Evolutionary conservation across 2,329 filamentous ascomycete genomes (phyloP), one percentile per base, ranked within the genome.

Genomic region (Chalaropsis thielavioides): DNA sequence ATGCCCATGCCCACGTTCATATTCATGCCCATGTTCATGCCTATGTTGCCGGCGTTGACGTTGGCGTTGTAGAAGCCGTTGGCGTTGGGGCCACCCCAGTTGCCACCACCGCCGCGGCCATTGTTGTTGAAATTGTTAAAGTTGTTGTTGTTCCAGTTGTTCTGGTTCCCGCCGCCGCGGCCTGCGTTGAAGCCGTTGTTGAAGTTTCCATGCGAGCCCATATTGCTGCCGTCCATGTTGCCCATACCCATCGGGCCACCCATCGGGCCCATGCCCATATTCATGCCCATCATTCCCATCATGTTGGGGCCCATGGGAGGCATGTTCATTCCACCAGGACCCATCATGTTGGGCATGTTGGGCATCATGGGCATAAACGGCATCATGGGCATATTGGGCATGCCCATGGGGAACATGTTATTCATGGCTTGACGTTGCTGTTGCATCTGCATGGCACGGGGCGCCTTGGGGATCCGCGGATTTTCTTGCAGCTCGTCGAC

Each of bases 401-500:
- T 75, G 65, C 70, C 71, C 70, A 75, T 75, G 64, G 71, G 71
- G 46, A 66, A 66, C 75, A 81, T 81, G 63, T 74, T 74, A 69
- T 77, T 76, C 74, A 75, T 73, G 61, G 72, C 73, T 64, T 74
- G 76, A 70, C 78, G 78, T 71, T 74, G 75, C 65, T 80, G 79
- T 61, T 80, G 80, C 72, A 75, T 80, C 69, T 81, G 82, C 84
- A 85, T 87, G 44, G 81, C 83, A 72, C 84, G 84, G 1, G 84
- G 84, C 0, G 79, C 84, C 70, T 86, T 87, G 61, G 58, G 84
- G 82, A 49, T 86, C 82, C 71, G 82, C 83, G 49, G 82, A 69
- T 87, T 85, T 70, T 85, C 83, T 6, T 81, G 76, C 40, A 80
- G 80, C 63, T 91, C 87, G 43, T 92, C 90, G 15, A 91, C 90